Base-by-base conservation (phyloP, 2,329 filamentous ascomycete species). In the Aspergillus pseudonomiae region DNA sequence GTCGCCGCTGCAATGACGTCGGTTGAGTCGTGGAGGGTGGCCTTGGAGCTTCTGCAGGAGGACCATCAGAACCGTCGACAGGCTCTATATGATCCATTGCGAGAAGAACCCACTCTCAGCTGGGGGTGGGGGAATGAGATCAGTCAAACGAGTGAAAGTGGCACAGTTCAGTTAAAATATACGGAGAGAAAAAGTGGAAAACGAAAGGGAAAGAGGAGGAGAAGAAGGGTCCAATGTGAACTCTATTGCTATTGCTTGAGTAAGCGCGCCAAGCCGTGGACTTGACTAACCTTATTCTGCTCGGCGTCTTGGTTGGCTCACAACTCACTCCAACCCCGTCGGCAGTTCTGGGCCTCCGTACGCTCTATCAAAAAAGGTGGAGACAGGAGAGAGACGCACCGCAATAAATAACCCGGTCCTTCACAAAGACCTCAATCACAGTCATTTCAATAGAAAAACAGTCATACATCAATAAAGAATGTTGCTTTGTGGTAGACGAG, bases 61-160 rank as follows among this genome's bases (percentile, higher is more conserved):
- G 58, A 62, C 59, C 62, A 43, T 63, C 48, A 26, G 66, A 66
- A 62, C 71, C 73, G 58, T 69, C 71, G 41, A 67, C 68, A 43
- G 70, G 67, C 68, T 79, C 78, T 67, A 79, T 79, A 65, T 65
- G 76, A 75, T 79, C 77, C 77, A 79, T 79, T 63, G 58, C 19
- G 30, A 60, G 67, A 59, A 52, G 45, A 39, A n/a, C n/a, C 16
- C 32, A 26, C 16, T 30, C 28, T 26, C 16, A 34, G 45, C 34
- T 14, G 9, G 50, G 50, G 28, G n/a, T 28, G 26, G 26, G 26
- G 26, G 26, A 28, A 39, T 30, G 43, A 41, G 45, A n/a, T 52
- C 32, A 54, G 12, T 21, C 32, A 28, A 43, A 45, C 32, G 53
- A 39, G 32, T 24, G 48, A 52, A 36, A 56, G 46, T 6, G 24